Conservation (phyloP, 768 basidiomycete species). For the Mycena filopes region DNA sequence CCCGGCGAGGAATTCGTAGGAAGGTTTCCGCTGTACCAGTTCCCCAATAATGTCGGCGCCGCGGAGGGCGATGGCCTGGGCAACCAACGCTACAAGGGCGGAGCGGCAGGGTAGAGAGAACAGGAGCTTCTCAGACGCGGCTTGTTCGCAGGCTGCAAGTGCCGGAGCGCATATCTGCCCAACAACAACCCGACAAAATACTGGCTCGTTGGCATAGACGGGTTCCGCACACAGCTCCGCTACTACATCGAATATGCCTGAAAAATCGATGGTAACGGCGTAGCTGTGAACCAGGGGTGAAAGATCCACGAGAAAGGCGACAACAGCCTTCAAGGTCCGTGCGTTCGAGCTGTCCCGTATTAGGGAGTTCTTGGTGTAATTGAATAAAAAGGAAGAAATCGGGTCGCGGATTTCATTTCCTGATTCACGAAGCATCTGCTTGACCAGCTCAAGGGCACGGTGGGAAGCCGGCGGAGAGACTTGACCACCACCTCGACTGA, state of each 20-base stretch:
- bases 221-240: constrained; percentile 55
- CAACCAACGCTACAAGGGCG: constrained; percentile 52
- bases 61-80: constrained; percentile 58
- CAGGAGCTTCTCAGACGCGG: constrained; percentile 53
- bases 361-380: constrained; percentile 62
- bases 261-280: constrained; percentile 63
- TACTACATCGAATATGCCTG: constrained; percentile 65
- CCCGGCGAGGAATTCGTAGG: constrained; percentile 70
- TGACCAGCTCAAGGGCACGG: constrained; percentile 65
- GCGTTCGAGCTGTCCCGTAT: constrained; percentile 54
- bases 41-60: constrained; percentile 64
- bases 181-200: constrained; percentile 60
- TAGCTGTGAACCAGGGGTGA: constrained; percentile 65
- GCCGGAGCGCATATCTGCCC: constrained; percentile 57
- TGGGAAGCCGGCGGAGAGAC: constrained; percentile 51
- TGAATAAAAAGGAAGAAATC: constrained; percentile 63
- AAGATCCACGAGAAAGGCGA: constrained; percentile 64
- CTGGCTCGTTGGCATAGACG: constrained; percentile 60
- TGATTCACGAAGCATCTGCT: constrained; percentile 65
- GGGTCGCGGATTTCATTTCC: constrained; percentile 47
- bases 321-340: constrained; percentile 58
- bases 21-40: constrained; percentile 64
- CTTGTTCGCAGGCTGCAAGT: constrained; percentile 58
- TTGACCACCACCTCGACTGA: constrained; percentile 62
- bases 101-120: constrained; percentile 52